Percentiles rank a stretch among this genome's conserved stretches.
Evolutionary conservation across 495 filamentous ascomycete genomes (phyloP).

Genomic region (Oidiodendron maius): DNA sequence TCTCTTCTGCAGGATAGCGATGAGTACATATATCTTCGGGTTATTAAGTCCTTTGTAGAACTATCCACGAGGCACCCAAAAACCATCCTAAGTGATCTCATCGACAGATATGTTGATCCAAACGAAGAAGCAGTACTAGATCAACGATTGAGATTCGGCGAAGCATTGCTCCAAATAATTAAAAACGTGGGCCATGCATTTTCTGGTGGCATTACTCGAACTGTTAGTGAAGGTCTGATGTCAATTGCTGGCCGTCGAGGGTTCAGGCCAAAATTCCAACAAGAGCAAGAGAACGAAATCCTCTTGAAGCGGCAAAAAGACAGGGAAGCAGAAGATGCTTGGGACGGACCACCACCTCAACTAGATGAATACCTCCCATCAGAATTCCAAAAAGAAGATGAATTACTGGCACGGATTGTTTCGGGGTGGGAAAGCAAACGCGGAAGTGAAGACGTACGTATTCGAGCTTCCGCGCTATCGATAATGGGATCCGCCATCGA

Average conservation of each 20-base stretch:
- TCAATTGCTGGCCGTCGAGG: conserved; percentile 59
- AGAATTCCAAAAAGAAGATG: conserved; percentile 39
- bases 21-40: conserved; percentile 69
- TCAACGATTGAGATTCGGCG: conserved; percentile 64
- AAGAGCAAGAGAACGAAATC: conserved; percentile 42
- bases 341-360: conserved; percentile 43
- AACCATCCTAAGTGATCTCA: conserved; percentile 56
- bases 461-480: conserved; percentile 72
- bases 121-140: conserved; percentile 54
- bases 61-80: conserved; percentile 60
- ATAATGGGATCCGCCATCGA: conserved; percentile 63
- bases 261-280: conserved; percentile 46
- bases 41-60: conserved; percentile 61
- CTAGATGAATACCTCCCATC: conserved; percentile 32
- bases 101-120: conserved; percentile 64
- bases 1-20: conserved; percentile 64
- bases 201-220: conserved; percentile 47
- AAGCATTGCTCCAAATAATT: conserved; percentile 63
- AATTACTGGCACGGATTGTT: conserved; percentile 57
- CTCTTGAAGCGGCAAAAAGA: conserved; percentile 37
- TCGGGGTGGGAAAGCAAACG: conserved; percentile 67
- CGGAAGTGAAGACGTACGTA: conserved; percentile 66
- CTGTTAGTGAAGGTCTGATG: conserved; percentile 58
- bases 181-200: conserved; percentile 60
- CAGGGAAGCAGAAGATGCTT: conserved; percentile 45